A percentile compares a stretch with the other conserved stretches of the same genome.
phyloP scores from a whole-genome alignment of 164 flowering plant genomes.

The Protea cynaroides region DNA sequence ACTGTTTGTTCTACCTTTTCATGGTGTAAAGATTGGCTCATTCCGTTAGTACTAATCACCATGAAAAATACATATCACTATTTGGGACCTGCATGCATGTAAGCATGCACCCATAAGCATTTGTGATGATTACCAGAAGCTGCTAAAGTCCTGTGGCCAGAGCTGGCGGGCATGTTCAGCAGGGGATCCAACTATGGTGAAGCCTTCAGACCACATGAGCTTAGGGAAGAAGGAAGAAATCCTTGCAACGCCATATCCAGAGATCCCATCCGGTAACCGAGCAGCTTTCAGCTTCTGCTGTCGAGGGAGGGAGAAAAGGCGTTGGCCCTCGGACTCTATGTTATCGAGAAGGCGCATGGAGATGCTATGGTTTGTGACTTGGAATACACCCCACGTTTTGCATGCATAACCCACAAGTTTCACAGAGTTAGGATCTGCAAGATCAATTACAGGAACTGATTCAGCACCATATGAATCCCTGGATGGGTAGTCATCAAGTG shows the following conservation, averaged over 20 bases:
- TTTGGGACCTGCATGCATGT: conserved; percentile 10
- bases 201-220: conserved; percentile 88
- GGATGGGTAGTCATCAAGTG: conserved; percentile 12
- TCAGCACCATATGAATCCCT: conserved; percentile 13
- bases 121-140: conserved; percentile 49
- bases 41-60: no score
- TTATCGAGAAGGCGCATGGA: conserved; percentile 31
- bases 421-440: conserved; percentile 35
- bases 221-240: conserved; percentile 69
- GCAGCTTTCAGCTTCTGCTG: conserved; percentile 69
- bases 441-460: conserved; percentile 53
- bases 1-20: no score
- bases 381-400: conserved; percentile 80
- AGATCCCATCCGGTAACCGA: conserved; percentile 44
- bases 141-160: conserved; percentile 61
- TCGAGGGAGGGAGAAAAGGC: conserved; percentile 62
- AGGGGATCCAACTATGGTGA: conserved; percentile 70
- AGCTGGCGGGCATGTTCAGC: conserved; percentile 64
- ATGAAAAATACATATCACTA: no score
- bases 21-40: no score
- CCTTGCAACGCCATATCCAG: conserved; percentile 74
- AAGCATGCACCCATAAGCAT: not conserved
- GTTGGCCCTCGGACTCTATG: conserved; percentile 32
- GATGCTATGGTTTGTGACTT: conserved; percentile 62
- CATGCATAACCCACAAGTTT: conserved; percentile 64